Base-by-base conservation (phyloP, 2,329 filamentous ascomycete genomes). In the Kalmusia sp. region DNA sequence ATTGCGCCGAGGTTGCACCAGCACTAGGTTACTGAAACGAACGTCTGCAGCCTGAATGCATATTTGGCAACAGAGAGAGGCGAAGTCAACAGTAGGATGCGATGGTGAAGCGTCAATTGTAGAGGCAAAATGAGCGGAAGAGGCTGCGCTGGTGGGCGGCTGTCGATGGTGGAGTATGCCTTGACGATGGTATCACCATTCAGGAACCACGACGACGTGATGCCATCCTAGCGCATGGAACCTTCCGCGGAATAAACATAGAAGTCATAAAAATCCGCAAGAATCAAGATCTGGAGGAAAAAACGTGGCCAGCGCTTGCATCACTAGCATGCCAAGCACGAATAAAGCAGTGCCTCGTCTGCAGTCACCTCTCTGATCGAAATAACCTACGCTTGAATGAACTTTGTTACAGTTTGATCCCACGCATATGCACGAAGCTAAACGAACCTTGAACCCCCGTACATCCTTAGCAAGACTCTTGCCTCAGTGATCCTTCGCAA, bases 51-150 rank as follows among this genome's bases (percentile, higher is more conserved):
- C 30, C 43, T 35, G 43, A 17, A 17, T 27, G 21, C 27, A 25
- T 25, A 6, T 46, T 46, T 17, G 30, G 43, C 27, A 30, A 34
- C 43, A 30, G 5, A 35, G 25, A 30, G 19, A 35, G 43, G 43
- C 30, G 27, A 21, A 34, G 43, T 46, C 25, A 22, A 46, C n/a
- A n/a, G n/a, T n/a, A 46, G 43, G 30, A 46, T 46, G 30, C 30
- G 21, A 46, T 35, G 30, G 30, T 35, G 43, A 46, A 45, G 30
- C 43, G 19, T 14, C 8, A 14, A 35, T 35, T 28, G 21, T 24
- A n/a, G 11, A 17, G 19, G 27, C 17, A 3, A 34, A 22, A 30
- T 38, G 25, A 34, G 17, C n/a, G 17, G 21, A 34, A 21, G 43
- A 21, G 43, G 43, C 30, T 35, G 4, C 12, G 27, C 28, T 34